Percentiles rank a stretch among this genome's conserved stretches.
These are phyloP conservation scores for Davidsoniella eucalypti DNA, from an alignment of 2,329 filamentous ascomycete genomes.

Conservation along the genomic window DNA sequence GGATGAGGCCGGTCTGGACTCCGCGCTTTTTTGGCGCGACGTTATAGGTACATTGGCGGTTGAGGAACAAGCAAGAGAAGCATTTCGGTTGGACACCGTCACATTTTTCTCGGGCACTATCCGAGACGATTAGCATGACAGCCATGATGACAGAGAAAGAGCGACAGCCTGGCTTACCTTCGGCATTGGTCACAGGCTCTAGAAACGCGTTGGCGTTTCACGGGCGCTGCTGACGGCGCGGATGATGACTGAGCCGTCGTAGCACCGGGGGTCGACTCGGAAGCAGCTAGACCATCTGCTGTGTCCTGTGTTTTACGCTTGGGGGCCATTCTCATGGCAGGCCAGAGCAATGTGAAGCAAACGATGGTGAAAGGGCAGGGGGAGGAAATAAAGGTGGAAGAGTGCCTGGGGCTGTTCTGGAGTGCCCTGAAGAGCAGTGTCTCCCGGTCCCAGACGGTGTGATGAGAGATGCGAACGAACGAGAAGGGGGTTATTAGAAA, in stretches of 20 bases:
- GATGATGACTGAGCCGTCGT: conserved; percentile 13
- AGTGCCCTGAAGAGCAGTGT: background rate
- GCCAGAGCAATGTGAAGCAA: too few species aligned
- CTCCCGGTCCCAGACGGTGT: background rate
- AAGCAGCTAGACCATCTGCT: background rate
- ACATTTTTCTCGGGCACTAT: conserved; percentile 49
- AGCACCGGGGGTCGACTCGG: conserved; percentile 16
- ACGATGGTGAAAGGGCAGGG: background rate
- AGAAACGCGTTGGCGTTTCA: conserved; percentile 49
- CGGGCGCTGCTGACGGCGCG: conserved; percentile 18
- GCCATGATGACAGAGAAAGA: background rate
- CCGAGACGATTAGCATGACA: background rate
- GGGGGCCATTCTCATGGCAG: conserved; percentile 21
- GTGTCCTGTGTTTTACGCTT: conserved; percentile 22
- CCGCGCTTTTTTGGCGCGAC: conserved; percentile 60
- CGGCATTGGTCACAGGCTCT: conserved; percentile 55
- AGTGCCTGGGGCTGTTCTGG: too few species aligned
- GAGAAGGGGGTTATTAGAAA: too few species aligned
- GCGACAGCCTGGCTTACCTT: conserved; percentile 13
- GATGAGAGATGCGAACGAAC: background rate
- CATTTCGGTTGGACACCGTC: conserved; percentile 52
- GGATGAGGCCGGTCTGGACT: conserved; percentile 64
- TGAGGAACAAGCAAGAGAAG: conserved; percentile 47
- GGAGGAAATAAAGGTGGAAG: background rate
- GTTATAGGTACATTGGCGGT: conserved; percentile 53